A percentile compares a stretch with the other conserved stretches of the same genome.
These are phyloP conservation scores for Candida easanensis DNA, from an alignment of 805 yeast genomes.

Conservation along the genomic window DNA sequence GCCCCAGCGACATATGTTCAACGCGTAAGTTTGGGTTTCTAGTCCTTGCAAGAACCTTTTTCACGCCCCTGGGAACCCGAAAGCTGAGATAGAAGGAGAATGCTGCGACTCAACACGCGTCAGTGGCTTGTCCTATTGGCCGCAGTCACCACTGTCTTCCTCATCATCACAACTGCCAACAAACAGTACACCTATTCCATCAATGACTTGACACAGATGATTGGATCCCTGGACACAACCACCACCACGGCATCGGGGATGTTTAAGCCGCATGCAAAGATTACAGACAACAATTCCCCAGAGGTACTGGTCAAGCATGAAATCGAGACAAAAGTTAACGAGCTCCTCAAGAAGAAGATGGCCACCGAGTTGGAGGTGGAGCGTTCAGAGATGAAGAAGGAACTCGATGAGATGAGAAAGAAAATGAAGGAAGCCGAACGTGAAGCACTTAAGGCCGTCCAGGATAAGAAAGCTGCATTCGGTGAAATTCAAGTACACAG, in stretches of 20 bases:
- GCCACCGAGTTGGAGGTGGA: constrained; percentile 14
- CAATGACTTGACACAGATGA: constrained; percentile 6
- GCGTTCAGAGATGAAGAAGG: constrained; percentile 9
- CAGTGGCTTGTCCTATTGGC: constrained; percentile 10
- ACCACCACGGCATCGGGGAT: neutral
- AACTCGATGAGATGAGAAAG: neutral
- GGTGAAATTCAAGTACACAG: constrained; percentile 5
- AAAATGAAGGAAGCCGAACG: constrained; percentile 2
- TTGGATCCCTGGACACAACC: constrained; percentile 13
- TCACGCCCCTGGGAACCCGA: too few relatives aligned
- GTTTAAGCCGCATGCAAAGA: constrained; percentile 3
- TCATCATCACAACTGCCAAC: constrained; percentile 4
- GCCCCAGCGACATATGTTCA: too few relatives aligned
- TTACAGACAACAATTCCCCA: constrained; percentile 16
- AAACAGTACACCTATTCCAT: constrained; percentile 9
- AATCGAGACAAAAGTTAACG: constrained; percentile 20
- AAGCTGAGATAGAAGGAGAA: neutral
- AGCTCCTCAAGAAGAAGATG: constrained; percentile 19
- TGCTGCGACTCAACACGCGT: constrained; percentile 11
- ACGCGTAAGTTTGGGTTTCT: too few relatives aligned
- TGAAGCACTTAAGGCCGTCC: neutral
- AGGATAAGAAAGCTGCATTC: neutral
- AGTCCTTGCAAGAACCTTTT: too few relatives aligned
- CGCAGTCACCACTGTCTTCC: constrained; percentile 4
- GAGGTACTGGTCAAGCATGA: constrained; percentile 23